Conservation (phyloP, 176 grass and related monocot genomes). For the Olyra latifolia region DNA sequence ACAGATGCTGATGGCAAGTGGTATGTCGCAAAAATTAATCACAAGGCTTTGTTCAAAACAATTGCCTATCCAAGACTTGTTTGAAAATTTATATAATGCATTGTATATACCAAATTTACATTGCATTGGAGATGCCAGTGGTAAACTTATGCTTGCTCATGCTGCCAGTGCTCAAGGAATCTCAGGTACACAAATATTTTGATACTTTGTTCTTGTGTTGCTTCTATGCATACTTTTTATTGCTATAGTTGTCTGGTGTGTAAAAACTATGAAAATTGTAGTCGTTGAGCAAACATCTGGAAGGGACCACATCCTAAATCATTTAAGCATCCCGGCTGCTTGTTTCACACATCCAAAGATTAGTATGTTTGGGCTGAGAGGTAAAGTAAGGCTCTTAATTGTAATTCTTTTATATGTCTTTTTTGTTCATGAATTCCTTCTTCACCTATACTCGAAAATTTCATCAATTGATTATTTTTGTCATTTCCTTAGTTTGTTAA, state of each 20-base stretch:
- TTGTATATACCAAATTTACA: conserved; percentile 82
- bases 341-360: conserved; percentile 99
- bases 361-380: conserved; percentile 97
- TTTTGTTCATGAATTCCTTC: background rate
- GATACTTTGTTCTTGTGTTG: conserved; percentile 11
- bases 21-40: conserved; percentile 40
- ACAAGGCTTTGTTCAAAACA: background rate
- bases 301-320: conserved; percentile 80
- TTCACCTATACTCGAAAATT: background rate
- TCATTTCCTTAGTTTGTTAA: background rate
- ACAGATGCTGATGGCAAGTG: conserved; percentile 79
- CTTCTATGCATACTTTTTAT: conserved; percentile 12
- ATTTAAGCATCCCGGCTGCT: conserved; percentile 92
- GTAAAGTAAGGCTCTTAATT: conserved; percentile 53
- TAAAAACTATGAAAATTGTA: conserved; percentile 40
- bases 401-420: conserved; percentile 17
- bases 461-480: background rate
- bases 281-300: conserved; percentile 86
- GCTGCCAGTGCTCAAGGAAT: conserved; percentile 99
- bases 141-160: conserved; percentile 99
- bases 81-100: background rate
- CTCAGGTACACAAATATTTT: conserved; percentile 51
- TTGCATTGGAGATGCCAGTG: conserved; percentile 98
- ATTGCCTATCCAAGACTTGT: background rate
- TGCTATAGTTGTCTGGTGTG: conserved; percentile 29